Base-by-base conservation (phyloP, 148 eudicot genomes). In the Rhododendron henanense region DNA sequence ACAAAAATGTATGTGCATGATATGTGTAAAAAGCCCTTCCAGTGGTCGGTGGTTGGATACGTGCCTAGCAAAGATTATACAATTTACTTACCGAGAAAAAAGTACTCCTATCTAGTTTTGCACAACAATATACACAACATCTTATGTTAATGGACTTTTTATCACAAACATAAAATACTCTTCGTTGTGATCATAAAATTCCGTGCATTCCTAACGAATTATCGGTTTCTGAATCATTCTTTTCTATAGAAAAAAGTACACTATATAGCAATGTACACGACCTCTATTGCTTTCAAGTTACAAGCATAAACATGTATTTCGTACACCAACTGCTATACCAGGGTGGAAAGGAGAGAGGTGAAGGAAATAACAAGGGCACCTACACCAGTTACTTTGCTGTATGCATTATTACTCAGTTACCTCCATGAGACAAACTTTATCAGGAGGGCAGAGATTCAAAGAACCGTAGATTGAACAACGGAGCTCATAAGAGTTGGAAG, bases 401-500 rank as follows among this genome's bases (percentile, higher is more conserved):
- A 78, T 16, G 65, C 59, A 19, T 59, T 59, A 79, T 88, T 87
- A 96, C 78, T 85, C 88, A 3, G 84, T 81, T 78, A 93, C 90
- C 89, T 96, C 93, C 88, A 96, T 85, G 6, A 93, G 33, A 83
- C 94, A 92, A 83, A 91, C 88, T 83, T 93, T 91, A 28, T 87
- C 87, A 25, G 88, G 50, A 45, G 91, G 79, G 89, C 88, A 89
- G 47, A 88, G 85, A 85, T 82, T 86, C 89, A 95, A 84, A 63
- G 90, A 90, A 73, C 89, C 89, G 71, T 89, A 88, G 77, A 96
- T 90, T n/a, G 99, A 96, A 88, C 90, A 89, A 11, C 31, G 86
- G 78, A 96, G 88, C 95, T 94, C 98, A 31, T 87, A 94, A 0
- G 99, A 94, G 90, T 95, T 96, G 59, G 90, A 90, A 28, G 91